A percentile compares a stretch with the other conserved stretches of the same genome.
These are phyloP conservation scores for Lepidium sativum DNA, from an alignment of 345 rosid species.

Conservation along the genomic window DNA sequence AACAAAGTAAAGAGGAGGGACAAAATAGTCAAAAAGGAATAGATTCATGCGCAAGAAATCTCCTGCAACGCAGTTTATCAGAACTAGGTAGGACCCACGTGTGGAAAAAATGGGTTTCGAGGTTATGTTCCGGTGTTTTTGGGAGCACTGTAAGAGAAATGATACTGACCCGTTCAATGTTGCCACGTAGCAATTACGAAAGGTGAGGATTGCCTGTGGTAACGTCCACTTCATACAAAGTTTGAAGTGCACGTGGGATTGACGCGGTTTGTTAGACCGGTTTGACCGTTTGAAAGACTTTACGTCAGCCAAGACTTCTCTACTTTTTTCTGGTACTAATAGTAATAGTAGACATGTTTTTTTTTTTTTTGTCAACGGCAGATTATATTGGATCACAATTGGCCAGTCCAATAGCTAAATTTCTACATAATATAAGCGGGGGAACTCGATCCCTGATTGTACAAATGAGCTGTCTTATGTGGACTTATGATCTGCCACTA, in stretches of 20 bases:
- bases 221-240: conserved; percentile 18
- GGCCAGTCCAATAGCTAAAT: too few species aligned
- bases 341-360: too few species aligned
- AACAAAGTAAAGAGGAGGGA: conserved; percentile 4
- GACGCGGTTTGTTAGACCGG: conserved; percentile 20
- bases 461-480: too few species aligned
- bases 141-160: conserved; percentile 10
- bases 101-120: background rate
- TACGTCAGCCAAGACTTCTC: conserved; percentile 16
- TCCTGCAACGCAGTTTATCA: conserved; percentile 13
- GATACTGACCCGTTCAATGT: background rate
- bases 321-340: conserved; percentile 7
- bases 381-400: too few species aligned
- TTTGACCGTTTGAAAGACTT: conserved; percentile 14
- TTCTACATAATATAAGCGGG: too few species aligned
- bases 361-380: too few species aligned
- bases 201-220: conserved; percentile 16
- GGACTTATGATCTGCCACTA: too few species aligned
- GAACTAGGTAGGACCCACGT: conserved; percentile 18
- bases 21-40: conserved; percentile 7
- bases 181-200: conserved; percentile 13
- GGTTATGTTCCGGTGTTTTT: background rate
- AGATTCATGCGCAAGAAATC: conserved; percentile 28
- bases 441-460: too few species aligned
- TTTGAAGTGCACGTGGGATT: conserved; percentile 17